Evolutionary conservation across 2,329 filamentous ascomycete genomes (phyloP), one percentile per base, ranked within the genome.

Genomic region (Shiraia sp.): DNA sequence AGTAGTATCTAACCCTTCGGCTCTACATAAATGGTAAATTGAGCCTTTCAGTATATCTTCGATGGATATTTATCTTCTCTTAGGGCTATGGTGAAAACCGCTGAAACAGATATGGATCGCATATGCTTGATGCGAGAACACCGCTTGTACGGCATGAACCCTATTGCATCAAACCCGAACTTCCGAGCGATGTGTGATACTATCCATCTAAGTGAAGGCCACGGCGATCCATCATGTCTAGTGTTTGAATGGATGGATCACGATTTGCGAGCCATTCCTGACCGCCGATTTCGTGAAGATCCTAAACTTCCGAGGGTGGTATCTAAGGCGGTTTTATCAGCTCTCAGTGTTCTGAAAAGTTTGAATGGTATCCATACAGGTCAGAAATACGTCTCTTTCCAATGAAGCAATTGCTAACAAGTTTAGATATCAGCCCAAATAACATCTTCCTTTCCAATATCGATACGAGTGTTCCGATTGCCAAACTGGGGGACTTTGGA

Each of bases 161-260:
- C 34, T 4, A 46, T 57, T 30, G 40, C 39, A 12, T 45, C 49
- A 14, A 45, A 42, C 23, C 54, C 39, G 36, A 40, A 51, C 29
- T 54, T 59, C 24, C 50, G 54, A 35, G 42, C 33, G 4, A 22
- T 56, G 24, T 35, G 34, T 19, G 54, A 59, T 39, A 37, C 45
- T n/a, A 22, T 55, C 27, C 17, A 26, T 13, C 38, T 12, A 33
- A 17, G 45, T 34, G 40, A 37, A 27, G 9, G 19, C 16, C 27
- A 36, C 25, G 15, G 41, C 4, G 36, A 47, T 27, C 45, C 47
- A 17, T 30, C 35, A 39, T 52, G 50, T 27, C 19, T 59, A 16
- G 50, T 59, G 26, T 59, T 56, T 24, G 52, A 56, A 41, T 59
- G 49, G 54, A 59, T 57, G 52, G 45, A 59, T 24, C 43, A 40